Percentiles rank a stretch among this genome's conserved stretches.
Evolutionary conservation across 129 eudicot species (phyloP).

Genomic region (Lactuca sativa): DNA sequence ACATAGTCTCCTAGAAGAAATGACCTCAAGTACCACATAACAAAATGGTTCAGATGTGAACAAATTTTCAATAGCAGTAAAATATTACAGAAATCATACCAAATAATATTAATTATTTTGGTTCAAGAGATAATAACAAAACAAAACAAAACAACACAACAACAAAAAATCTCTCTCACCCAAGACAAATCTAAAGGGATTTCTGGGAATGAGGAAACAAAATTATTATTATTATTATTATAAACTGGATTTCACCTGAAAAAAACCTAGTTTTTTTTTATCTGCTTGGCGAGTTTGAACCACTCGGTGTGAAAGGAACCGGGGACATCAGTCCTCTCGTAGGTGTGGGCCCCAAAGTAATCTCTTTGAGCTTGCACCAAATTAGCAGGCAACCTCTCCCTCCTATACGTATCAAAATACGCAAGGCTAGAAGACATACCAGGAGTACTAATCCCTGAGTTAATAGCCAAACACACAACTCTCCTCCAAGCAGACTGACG

Average conservation of each 20-base stretch:
- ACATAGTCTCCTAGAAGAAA: no score
- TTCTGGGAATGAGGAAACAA: conserved; percentile 2
- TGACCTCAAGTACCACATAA: no score
- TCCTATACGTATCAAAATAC: conserved; percentile 59
- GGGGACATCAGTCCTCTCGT: conserved; percentile 48
- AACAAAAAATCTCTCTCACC: conserved; percentile 15
- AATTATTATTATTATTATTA: conserved; percentile 24
- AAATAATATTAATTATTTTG: neutral
- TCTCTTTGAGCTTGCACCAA: conserved; percentile 68
- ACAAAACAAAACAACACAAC: conserved; percentile 9
- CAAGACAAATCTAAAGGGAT: conserved; percentile 16
- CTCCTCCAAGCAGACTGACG: conserved; percentile 63
- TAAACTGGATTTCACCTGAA: neutral
- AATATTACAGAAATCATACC: neutral
- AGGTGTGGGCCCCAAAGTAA: conserved; percentile 62
- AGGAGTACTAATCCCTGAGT: conserved; percentile 58
- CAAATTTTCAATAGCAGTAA: neutral
- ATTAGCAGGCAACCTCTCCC: conserved; percentile 61
- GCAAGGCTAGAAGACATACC: conserved; percentile 70
- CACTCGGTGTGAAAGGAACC: conserved; percentile 63
- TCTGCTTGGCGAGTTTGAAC: conserved; percentile 57
- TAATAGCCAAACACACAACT: conserved; percentile 57
- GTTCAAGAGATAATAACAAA: conserved; percentile 8
- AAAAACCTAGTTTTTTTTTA: conserved; percentile 20
- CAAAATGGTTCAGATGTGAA: no score